phyloP scores from a whole-genome alignment of 345 rosid species.

The Triadica sebifera region DNA sequence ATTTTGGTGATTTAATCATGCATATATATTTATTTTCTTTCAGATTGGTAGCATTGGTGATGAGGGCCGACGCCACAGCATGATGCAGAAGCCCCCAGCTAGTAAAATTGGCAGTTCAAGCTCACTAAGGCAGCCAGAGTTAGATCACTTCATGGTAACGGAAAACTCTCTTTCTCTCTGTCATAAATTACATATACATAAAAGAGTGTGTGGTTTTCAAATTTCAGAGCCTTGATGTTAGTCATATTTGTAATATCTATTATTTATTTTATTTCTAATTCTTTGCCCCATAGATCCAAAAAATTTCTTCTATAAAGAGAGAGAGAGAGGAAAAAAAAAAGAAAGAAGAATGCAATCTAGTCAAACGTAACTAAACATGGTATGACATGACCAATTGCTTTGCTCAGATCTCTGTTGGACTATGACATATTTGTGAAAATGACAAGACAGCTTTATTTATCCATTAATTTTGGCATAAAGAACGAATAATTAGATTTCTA shows the following conservation, averaged over 20 bases:
- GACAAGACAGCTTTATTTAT: conserved; percentile 4
- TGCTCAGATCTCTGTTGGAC: not conserved
- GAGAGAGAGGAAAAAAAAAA: too few relatives aligned
- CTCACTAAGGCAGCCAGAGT: conserved; percentile 34
- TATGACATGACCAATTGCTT: conserved; percentile 3
- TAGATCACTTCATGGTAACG: conserved; percentile 50
- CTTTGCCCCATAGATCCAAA: too few relatives aligned
- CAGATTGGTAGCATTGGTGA: conserved; percentile 29
- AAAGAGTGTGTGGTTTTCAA: not conserved
- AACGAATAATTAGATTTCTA: too few relatives aligned
- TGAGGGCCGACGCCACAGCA: not conserved
- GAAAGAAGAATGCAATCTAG: not conserved
- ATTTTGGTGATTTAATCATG: not conserved
- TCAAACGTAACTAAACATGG: conserved; percentile 5
- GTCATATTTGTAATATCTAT: not conserved
- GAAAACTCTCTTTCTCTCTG: too few relatives aligned
- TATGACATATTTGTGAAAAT: conserved; percentile 2
- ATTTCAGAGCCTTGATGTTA: not conserved
- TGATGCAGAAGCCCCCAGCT: conserved; percentile 10
- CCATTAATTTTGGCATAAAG: not conserved
- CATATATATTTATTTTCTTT: not conserved
- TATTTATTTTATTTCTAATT: not conserved
- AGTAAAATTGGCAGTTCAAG: conserved; percentile 13
- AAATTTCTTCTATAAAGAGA: too few relatives aligned
- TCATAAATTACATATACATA: not conserved